Evolutionary conservation across 2,329 filamentous ascomycete species (phyloP).

Genomic region (Pestalotiopsis sp.): DNA sequence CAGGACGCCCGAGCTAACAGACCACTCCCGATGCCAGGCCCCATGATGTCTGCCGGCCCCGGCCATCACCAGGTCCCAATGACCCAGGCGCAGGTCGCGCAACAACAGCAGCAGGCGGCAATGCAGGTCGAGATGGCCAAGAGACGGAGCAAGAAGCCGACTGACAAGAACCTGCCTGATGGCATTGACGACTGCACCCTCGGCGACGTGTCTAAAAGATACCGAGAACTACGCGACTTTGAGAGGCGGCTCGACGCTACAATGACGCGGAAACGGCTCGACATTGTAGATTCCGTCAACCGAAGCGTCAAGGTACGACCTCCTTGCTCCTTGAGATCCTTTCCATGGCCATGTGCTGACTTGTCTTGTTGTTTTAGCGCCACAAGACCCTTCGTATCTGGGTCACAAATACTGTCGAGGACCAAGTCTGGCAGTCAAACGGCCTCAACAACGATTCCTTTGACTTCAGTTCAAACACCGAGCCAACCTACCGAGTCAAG

Average conservation of each 20-base stretch:
- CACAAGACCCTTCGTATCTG: constrained; percentile 87
- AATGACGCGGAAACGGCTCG: constrained; percentile 90
- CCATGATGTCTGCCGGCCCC: constrained; percentile 56
- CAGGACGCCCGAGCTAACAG: constrained; percentile 10
- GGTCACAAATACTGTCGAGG: constrained; percentile 92
- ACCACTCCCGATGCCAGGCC: constrained; percentile 36
- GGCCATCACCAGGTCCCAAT: constrained; percentile 48
- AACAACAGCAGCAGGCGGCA: constrained; percentile 52
- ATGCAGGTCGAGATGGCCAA: constrained; percentile 66
- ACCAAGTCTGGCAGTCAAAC: constrained; percentile 86
- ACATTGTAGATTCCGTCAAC: constrained; percentile 80
- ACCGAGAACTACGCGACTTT: constrained; percentile 80
- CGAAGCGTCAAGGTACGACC: constrained; percentile 65
- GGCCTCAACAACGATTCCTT: constrained; percentile 71
- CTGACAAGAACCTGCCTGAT: constrained; percentile 92
- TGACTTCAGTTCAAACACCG: constrained; percentile 75
- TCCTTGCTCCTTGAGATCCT: neutral
- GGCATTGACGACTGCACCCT: constrained; percentile 81
- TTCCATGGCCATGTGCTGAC: constrained; percentile 14
- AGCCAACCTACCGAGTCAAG: constrained; percentile 84
- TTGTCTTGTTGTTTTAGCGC: constrained; percentile 45
- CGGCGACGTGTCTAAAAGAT: constrained; percentile 78
- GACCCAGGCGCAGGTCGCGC: constrained; percentile 53
- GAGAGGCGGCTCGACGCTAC: constrained; percentile 88
- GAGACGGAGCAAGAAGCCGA: constrained; percentile 83